Evolutionary conservation across 2,329 filamentous ascomycete genomes (phyloP), one percentile per base, ranked within the genome.

Genomic region (Huntiella savannae): DNA sequence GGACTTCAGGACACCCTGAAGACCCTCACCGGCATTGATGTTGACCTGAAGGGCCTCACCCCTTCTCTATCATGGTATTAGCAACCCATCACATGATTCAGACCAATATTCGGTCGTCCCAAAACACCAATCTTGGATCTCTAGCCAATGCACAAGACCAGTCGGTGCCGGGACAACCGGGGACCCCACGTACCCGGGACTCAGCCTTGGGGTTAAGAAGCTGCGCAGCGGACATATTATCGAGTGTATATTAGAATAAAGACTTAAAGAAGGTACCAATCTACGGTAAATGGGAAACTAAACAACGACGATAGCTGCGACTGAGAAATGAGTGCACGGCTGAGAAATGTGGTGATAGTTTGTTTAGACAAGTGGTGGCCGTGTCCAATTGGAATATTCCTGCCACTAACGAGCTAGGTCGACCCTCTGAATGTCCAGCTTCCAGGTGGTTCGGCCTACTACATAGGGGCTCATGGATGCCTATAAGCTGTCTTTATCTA

Each of bases 151-250:
- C 22, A 28, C 8, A 17, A 43, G 22, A 22, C 10, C 33, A 43
- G 7, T 28, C 22, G 22, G 22, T 28, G 22, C 22, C 22, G 22
- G 22, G 7, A 28, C 22, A 28, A 28, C 22, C 22, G 22, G 22
- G 22, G 22, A 28, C 22, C 22, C 53, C 52, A 69, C 82, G 58
- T 71, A 92, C 86, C 67, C 91, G 79, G 57, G 87, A 95, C 70
- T 98, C 91, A 59, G 91, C 91, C 72, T 98, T 98, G 52, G 91
- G 91, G 66, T 98, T 98, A 54, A 98, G 80, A 59, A 98, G 79
- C 69, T 96, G 88, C 60, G 91, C 87, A 56, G 91, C 91, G 67
- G 87, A 96, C 91, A 96, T 96, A 42, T 22, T 47, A 38, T 47
- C 4, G 34, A 38, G 32, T 35, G 33, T 13, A 13, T 44, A 50